Conservation (phyloP, 2,329 filamentous ascomycete genomes). For the Xylaria sp. region DNA sequence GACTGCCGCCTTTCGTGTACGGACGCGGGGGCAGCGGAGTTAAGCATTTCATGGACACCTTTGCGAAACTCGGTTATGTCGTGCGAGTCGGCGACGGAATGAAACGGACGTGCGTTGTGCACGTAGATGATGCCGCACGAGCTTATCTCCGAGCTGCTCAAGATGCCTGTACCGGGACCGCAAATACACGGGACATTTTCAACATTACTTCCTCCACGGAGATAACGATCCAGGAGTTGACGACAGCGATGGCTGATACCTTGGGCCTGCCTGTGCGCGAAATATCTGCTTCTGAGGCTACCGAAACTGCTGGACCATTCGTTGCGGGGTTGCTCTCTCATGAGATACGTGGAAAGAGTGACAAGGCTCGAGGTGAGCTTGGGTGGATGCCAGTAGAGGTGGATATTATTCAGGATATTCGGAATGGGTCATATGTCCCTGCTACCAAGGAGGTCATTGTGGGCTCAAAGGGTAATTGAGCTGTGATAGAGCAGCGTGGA, state of each 20-base stretch:
- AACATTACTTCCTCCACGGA: conserved; percentile 32
- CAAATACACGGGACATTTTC: conserved; percentile 32
- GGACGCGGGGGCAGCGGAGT: conserved; percentile 38
- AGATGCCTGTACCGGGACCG: conserved; percentile 21
- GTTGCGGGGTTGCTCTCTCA: conserved; percentile 7
- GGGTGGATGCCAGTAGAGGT: conserved; percentile 12
- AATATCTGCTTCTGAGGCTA: conserved; percentile 17
- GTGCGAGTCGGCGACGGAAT: conserved; percentile 23
- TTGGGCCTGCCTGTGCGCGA: conserved; percentile 7
- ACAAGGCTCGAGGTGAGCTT: conserved; percentile 14
- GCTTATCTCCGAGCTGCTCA: conserved; percentile 37
- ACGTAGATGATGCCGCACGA: conserved; percentile 41
- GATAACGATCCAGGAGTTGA: conserved; percentile 29
- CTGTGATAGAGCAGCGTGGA: background rate
- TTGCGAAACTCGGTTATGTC: conserved; percentile 28
- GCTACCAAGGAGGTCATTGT: conserved; percentile 10
- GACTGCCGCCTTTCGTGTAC: conserved; percentile 41
- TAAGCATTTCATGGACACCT: conserved; percentile 31
- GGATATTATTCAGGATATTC: conserved; percentile 15
- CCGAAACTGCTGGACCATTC: conserved; percentile 13
- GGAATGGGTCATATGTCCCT: conserved; percentile 14
- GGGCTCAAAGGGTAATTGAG: background rate
- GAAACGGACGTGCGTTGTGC: conserved; percentile 7
- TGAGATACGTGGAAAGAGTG: conserved; percentile 9
- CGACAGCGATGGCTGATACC: conserved; percentile 11